Conservation (phyloP, 352 stramenopile genomes). For the Aphanomyces invadans region DNA sequence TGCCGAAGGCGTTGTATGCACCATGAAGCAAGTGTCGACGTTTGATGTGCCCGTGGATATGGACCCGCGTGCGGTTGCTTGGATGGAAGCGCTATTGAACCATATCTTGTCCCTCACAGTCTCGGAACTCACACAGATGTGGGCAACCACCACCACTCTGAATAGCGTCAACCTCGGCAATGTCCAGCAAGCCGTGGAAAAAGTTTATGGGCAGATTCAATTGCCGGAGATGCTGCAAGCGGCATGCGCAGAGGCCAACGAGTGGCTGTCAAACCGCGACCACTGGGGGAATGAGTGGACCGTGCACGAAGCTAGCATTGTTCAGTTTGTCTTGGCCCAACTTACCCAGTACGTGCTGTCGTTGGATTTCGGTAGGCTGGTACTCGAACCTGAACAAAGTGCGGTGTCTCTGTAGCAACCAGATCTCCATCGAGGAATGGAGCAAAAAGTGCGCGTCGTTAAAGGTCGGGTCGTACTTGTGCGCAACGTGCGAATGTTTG, state of each 20-base stretch:
- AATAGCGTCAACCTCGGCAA: neutral
- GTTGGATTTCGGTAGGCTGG: neutral
- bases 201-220: neutral
- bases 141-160: neutral
- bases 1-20: constrained; percentile 10
- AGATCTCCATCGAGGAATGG: constrained; percentile 1
- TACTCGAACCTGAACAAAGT: neutral
- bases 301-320: constrained; percentile 19
- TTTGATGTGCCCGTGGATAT: constrained; percentile 17
- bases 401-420: neutral
- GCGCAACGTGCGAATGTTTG: constrained; percentile 23
- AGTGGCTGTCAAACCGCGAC: constrained; percentile 21
- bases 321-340: constrained; percentile 10
- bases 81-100: constrained; percentile 18
- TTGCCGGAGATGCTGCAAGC: constrained; percentile 23
- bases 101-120: constrained; percentile 18
- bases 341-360: neutral
- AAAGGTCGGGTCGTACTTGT: constrained; percentile 13
- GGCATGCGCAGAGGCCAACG: constrained; percentile 19
- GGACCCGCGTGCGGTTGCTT: neutral
- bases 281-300: constrained; percentile 19
- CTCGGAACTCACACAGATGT: neutral
- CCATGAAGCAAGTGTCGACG: constrained; percentile 22
- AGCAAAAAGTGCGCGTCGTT: neutral
- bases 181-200: neutral